Base-by-base conservation (phyloP, 495 filamentous ascomycete species). In the Aspergillus saccharolyticus region DNA sequence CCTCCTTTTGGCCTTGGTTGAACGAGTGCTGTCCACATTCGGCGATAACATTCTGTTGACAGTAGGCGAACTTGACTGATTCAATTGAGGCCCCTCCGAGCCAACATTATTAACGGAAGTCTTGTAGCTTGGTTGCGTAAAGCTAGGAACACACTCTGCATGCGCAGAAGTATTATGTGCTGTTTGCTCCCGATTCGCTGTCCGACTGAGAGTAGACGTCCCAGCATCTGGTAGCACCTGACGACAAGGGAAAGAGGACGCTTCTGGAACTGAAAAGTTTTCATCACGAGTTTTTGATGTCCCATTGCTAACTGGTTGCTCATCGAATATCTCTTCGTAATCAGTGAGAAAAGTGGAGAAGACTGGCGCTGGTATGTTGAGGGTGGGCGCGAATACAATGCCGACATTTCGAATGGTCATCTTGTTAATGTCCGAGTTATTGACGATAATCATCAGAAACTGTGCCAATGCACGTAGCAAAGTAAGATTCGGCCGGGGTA, bases 371-470 rank as follows among this genome's bases (percentile, higher is more conserved):
- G 95, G 92, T 43, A 98, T 97, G 71, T 97, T 97, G 30, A 97
- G 81, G 0, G 95, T 97, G 1, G 94, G 94, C n/a, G 95, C 94
- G 72, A 97, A 98, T 54, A 97, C 92, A 59, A 98, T 98, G 62
- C 94, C 91, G 51, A 98, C 91, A 70, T 98, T 98, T 42, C 94
- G 84, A 53, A 97, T 89, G 5, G 87, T 96, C 94, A 98, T 98
- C 77, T 97, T 97, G 75, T 98, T 98, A 63, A 88, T 78, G 60
- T 91, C 87, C 2, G 90, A 81, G 60, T 97, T 89, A 66, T 91
- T 89, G 60, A 96, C 88, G 61, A 97, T 90, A 61, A 85, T 85
- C 64, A 96, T 89, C 59, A 98, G 71, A 72, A 94, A 96, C 10
- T 85, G 80, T 42, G 89, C 89, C 19, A 98, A 79, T 57, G 92